phyloP scores from a whole-genome alignment of 2,329 filamentous ascomycete species.

The Pseudogymnoascus sp. region DNA sequence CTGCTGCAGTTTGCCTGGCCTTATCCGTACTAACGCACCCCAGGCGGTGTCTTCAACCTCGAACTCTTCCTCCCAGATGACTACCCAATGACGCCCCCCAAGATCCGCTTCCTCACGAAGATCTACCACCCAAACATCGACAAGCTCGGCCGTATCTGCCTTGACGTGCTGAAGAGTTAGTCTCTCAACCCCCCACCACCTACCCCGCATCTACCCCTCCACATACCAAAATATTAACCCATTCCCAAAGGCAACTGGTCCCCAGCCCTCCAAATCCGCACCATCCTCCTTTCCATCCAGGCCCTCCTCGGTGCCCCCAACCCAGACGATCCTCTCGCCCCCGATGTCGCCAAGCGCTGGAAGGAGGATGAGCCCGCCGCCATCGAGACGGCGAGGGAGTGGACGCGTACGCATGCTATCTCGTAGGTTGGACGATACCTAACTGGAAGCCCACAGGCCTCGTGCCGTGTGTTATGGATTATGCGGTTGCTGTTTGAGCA shows the following conservation, averaged over 20 bases:
- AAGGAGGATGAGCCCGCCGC: conserved; percentile 91
- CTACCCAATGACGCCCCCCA: conserved; percentile 97
- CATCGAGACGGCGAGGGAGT: conserved; percentile 85
- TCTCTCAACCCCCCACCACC: not conserved
- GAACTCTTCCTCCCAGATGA: conserved; percentile 97
- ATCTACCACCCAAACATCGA: conserved; percentile 99
- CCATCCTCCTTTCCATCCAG: conserved; percentile 97
- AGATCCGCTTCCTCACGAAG: conserved; percentile 97
- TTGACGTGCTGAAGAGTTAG: conserved; percentile 94
- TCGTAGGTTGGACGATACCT: conserved; percentile 14
- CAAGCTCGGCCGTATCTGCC: conserved; percentile 90
- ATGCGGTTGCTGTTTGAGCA: not conserved
- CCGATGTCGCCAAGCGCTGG: conserved; percentile 96
- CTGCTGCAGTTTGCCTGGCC: not conserved
- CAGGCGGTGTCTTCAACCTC: conserved; percentile 78
- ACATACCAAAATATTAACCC: not conserved
- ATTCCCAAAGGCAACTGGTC: conserved; percentile 81
- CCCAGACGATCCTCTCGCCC: conserved; percentile 95
- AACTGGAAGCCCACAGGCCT: not conserved
- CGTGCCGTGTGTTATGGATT: not conserved
- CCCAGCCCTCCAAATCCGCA: conserved; percentile 92
- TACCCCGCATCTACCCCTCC: conserved; percentile 6
- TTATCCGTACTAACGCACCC: conserved; percentile 10
- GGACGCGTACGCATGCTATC: conserved; percentile 53
- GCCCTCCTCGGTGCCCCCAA: conserved; percentile 93